Conservation (phyloP, 2,329 filamentous ascomycete genomes). For the Sordariomycetes sp. region DNA sequence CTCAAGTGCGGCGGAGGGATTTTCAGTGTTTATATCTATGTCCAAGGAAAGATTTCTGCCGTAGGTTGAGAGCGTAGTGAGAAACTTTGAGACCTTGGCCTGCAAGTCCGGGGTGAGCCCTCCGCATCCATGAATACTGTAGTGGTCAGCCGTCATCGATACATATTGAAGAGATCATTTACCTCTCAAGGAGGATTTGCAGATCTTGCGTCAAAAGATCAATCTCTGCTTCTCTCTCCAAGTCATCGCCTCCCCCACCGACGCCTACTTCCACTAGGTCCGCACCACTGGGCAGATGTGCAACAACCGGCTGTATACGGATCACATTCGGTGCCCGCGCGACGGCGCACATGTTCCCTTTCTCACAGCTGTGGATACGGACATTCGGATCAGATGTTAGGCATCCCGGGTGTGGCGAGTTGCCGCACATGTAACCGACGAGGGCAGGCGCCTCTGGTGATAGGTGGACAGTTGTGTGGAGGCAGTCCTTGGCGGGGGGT, state of each 20-base stretch:
- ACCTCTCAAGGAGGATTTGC: constrained; percentile 33
- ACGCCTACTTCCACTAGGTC: constrained; percentile 66
- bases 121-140: not conserved
- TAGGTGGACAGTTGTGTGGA: constrained; percentile 30
- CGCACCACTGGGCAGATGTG: constrained; percentile 46
- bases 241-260: constrained; percentile 70
- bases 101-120: not conserved
- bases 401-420: constrained; percentile 59
- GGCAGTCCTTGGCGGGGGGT: constrained; percentile 21
- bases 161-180: constrained; percentile 7
- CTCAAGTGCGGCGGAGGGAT: constrained; percentile 3
- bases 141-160: no score
- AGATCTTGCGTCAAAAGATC: constrained; percentile 48
- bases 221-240: constrained; percentile 59
- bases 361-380: constrained; percentile 80
- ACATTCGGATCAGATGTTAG: constrained; percentile 54
- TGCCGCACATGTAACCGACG: constrained; percentile 67
- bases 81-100: not conserved
- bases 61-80: not conserved
- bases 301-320: constrained; percentile 70
- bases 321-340: constrained; percentile 47
- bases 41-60: constrained; percentile 9
- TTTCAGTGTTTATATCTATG: constrained; percentile 9
- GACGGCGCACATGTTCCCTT: constrained; percentile 50
- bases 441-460: constrained; percentile 57